A percentile compares a stretch with the other conserved stretches of the same genome.
phyloP scores from a whole-genome alignment of 441 rosid species.

The Omphalea diandra region DNA sequence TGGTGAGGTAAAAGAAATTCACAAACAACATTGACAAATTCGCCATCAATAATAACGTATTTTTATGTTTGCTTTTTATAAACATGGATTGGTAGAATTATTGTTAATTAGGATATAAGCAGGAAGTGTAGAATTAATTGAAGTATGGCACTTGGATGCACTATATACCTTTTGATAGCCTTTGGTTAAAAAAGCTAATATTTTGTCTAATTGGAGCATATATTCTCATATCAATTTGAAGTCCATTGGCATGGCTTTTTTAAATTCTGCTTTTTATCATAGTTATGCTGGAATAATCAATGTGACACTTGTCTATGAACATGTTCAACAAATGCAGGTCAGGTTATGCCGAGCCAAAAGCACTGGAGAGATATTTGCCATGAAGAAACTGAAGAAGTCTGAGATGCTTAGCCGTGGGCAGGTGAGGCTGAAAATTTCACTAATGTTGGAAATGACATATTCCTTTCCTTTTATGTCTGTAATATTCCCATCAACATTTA shows the following conservation, averaged over 20 bases:
- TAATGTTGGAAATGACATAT: neutral
- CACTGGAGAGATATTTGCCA: slow-evolving; percentile 81
- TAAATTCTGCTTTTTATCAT: neutral
- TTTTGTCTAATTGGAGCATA: neutral
- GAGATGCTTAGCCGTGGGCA: slow-evolving; percentile 99
- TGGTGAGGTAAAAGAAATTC: slow-evolving; percentile 70
- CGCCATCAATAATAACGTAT: neutral
- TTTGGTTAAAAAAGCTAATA: neutral
- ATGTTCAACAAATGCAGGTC: slow-evolving; percentile 47
- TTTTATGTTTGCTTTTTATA: neutral
- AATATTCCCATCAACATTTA: neutral
- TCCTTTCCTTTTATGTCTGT: neutral
- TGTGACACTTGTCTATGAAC: neutral
- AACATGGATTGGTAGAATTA: neutral
- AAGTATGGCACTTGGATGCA: neutral
- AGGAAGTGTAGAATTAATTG: neutral
- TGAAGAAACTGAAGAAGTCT: slow-evolving; percentile 91
- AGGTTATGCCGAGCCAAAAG: slow-evolving; percentile 78
- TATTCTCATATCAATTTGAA: slow-evolving; percentile 8
- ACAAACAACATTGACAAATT: too few relatives aligned
- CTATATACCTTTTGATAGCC: neutral
- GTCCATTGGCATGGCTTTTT: neutral
- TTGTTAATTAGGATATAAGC: neutral
- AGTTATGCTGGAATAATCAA: neutral
- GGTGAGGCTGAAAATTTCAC: slow-evolving; percentile 39